Base-by-base conservation (phyloP, 106 monocot genomes). In the Iris macrosiphon region DNA sequence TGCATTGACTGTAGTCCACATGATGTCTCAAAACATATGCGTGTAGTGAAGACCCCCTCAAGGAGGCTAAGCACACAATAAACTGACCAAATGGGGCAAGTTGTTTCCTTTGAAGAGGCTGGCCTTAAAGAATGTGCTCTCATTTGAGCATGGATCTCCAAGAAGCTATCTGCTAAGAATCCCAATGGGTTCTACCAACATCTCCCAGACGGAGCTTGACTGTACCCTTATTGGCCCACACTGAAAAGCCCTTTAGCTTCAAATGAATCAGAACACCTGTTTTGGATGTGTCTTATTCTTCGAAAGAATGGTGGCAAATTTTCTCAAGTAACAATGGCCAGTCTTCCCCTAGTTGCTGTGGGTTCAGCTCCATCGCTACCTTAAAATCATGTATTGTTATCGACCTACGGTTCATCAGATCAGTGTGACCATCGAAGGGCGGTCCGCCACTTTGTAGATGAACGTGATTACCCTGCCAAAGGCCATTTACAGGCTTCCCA, bases 351-450 rank as follows among this genome's bases (percentile, higher is more conserved):
- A 79, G 66, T 45, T 75, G 72, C 55, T 69, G 82, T 10, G 79
- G 69, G 15, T 82, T 79, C 58, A 79, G 54, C 55, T 82, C 69
- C 81, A 88, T 82, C 24, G 88, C 88, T 38, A 75, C 75, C 61
- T 48, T 82, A 46, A 88, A 75, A 82, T 88, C 79, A 26, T 73
- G 68, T 65, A 82, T 7, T 30, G 80, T 73, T 55, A 80, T 48
- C 0, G 60, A 24, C 45, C 39, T 40, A 39, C 17, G 53, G 54
- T 20, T 61, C 41, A 34, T 80, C 24, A 26, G 55, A 52, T 75
- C 46, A 16, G 37, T 45, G 5, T 20, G 40, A 31, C 57, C 52
- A 46, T 68, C 77, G 25, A 56, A 75, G 61, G 44, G 50, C 19
- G 34, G 62, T 43, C 24, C 42, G 66, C 61, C 49, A 51, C 41